phyloP scores from a whole-genome alignment of 1,284 basidiomycete species.

The Wallemia hederae region DNA sequence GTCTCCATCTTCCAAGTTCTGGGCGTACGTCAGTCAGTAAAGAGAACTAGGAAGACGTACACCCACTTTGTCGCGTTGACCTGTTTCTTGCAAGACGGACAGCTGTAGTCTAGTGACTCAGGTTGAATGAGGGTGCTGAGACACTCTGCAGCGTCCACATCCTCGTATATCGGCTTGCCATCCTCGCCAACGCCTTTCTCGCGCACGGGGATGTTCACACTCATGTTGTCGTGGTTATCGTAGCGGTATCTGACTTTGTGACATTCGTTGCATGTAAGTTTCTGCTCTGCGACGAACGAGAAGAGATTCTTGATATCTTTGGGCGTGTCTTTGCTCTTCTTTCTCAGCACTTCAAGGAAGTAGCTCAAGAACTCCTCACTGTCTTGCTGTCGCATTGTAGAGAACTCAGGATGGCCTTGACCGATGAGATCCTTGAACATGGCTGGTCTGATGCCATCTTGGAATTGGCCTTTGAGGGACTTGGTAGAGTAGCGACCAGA shows the following conservation, averaged over 20 bases:
- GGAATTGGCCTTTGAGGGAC: conserved; percentile 33
- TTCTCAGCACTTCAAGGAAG: conserved; percentile 37
- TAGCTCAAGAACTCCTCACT: conserved; percentile 81
- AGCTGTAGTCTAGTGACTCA: conserved; percentile 33
- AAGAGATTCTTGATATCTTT: conserved; percentile 44
- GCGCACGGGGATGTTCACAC: conserved; percentile 43
- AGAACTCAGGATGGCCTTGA: conserved; percentile 74
- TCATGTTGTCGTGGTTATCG: conserved; percentile 46
- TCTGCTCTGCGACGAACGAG: conserved; percentile 54
- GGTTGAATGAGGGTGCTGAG: conserved; percentile 33
- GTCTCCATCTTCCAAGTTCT: conserved; percentile 16
- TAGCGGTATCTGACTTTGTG: conserved; percentile 61
- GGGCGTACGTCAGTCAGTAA: background rate
- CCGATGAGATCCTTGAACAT: conserved; percentile 75
- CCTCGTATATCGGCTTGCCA: conserved; percentile 34
- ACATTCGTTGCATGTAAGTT: conserved; percentile 55
- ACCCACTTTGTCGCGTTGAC: conserved; percentile 35
- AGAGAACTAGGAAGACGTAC: conserved; percentile 1
- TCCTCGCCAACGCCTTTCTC: conserved; percentile 26
- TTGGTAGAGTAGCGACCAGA: conserved; percentile 55
- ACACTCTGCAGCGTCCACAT: conserved; percentile 37
- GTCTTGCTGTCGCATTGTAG: conserved; percentile 92
- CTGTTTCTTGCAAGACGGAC: conserved; percentile 29
- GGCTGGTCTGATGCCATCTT: conserved; percentile 53
- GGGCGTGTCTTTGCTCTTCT: conserved; percentile 20